phyloP scores from a whole-genome alignment of 495 filamentous ascomycete genomes.

The Pseudevernia furfuracea region DNA sequence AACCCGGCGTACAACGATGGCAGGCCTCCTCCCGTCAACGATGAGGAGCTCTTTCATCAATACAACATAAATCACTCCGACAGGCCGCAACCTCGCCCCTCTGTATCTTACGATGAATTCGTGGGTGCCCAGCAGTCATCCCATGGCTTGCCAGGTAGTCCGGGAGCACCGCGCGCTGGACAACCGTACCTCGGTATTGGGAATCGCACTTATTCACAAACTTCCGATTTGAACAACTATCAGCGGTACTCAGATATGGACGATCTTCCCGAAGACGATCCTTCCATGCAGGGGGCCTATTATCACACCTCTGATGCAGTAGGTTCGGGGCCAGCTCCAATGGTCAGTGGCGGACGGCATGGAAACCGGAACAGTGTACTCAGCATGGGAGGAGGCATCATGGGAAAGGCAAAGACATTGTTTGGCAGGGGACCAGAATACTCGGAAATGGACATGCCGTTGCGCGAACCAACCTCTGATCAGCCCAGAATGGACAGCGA shows the following conservation, averaged over 20 bases:
- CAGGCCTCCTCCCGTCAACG: constrained; percentile 61
- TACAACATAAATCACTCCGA: constrained; percentile 62
- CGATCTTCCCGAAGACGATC: constrained; percentile 68
- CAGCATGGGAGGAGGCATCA: constrained; percentile 73
- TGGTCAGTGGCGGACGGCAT: constrained; percentile 44
- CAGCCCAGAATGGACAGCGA: constrained; percentile 34
- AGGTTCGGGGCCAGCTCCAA: constrained; percentile 31
- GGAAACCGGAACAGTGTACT: constrained; percentile 81
- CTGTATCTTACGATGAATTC: constrained; percentile 90
- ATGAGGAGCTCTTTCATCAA: constrained; percentile 64
- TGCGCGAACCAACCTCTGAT: constrained; percentile 68
- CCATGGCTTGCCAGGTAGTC: constrained; percentile 46
- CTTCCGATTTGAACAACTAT: constrained; percentile 76
- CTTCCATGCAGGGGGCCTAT: constrained; percentile 57
- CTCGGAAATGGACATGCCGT: constrained; percentile 94
- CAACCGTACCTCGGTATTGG: constrained; percentile 40
- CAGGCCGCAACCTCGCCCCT: constrained; percentile 60
- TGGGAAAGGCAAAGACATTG: constrained; percentile 82
- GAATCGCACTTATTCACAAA: constrained; percentile 67
- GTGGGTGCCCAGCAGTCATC: constrained; percentile 56
- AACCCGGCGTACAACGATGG: constrained; percentile 65
- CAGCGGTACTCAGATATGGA: constrained; percentile 83
- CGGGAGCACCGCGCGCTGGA: constrained; percentile 28
- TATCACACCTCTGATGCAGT: constrained; percentile 55
- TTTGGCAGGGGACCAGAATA: constrained; percentile 88